Evolutionary conservation across 805 yeast species (phyloP).

Genomic region (Ascoidea asiatica): DNA sequence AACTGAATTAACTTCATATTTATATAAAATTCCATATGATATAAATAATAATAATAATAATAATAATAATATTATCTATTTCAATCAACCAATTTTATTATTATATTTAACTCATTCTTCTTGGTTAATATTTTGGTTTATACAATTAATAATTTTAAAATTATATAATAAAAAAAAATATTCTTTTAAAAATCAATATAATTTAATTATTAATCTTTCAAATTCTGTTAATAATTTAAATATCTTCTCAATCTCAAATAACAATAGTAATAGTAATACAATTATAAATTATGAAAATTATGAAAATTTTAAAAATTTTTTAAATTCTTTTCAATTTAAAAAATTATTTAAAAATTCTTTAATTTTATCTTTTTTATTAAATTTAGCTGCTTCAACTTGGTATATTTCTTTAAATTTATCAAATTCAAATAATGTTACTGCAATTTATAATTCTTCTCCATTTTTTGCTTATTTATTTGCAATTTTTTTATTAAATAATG

Average conservation of each 20-base stretch:
- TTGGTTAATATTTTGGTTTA: constrained; percentile 65
- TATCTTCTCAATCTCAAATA: not conserved
- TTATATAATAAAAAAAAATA: constrained; percentile 5
- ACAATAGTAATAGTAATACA: not conserved
- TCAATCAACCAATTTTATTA: constrained; percentile 56
- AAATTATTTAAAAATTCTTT: constrained; percentile 32
- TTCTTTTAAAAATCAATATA: not conserved
- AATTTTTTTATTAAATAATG: constrained; percentile 50
- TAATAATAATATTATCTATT: constrained; percentile 33
- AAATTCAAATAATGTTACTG: constrained; percentile 77
- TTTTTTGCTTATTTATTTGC: constrained; percentile 81
- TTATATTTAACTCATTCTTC: constrained; percentile 64
- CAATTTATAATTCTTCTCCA: constrained; percentile 82
- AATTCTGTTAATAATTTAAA: not conserved
- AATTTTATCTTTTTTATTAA: constrained; percentile 41
- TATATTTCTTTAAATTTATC: constrained; percentile 71
- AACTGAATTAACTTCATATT: constrained; percentile 66
- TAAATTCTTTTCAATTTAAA: constrained; percentile 20
- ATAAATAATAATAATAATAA: no score
- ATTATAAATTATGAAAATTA: not conserved
- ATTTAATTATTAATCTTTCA: not conserved
- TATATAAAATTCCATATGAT: constrained; percentile 24
- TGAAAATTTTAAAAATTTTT: not conserved
- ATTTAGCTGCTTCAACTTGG: constrained; percentile 75
- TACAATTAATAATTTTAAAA: constrained; percentile 36